These are phyloP conservation scores for Panus rudis DNA, from an alignment of 768 basidiomycete species.

Conservation along the genomic window DNA sequence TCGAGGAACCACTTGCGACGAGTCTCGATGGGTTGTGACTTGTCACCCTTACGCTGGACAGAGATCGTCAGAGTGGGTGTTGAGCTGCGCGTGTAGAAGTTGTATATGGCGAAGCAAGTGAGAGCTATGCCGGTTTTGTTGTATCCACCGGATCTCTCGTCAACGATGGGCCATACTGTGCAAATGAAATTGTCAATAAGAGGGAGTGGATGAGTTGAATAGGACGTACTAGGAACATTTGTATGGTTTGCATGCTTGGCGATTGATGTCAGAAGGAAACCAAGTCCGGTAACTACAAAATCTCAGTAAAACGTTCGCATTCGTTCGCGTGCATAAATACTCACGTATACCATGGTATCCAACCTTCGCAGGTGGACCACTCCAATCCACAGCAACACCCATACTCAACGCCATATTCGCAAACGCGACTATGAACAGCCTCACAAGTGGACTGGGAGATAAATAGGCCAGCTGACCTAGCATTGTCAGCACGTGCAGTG, in stretches of 20 bases:
- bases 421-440: constrained; percentile 49
- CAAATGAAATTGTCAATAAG: background rate
- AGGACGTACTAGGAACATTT: constrained; percentile 64
- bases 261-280: constrained; percentile 58
- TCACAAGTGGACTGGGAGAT: constrained; percentile 41
- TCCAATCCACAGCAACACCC: constrained; percentile 48
- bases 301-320: no score
- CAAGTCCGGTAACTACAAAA: constrained; percentile 53
- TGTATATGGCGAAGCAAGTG: constrained; percentile 50
- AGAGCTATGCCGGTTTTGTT: constrained; percentile 61
- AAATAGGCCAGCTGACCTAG: constrained; percentile 47
- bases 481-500: constrained; percentile 43
- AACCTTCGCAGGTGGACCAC: constrained; percentile 26
- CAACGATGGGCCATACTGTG: constrained; percentile 73
- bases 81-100: constrained; percentile 41
- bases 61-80: constrained; percentile 4
- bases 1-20: constrained; percentile 27
- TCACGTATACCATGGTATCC: constrained; percentile 43
- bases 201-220: background rate
- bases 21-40: background rate
- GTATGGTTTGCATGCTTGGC: constrained; percentile 74
- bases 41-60: constrained; percentile 4
- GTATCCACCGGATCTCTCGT: constrained; percentile 57
- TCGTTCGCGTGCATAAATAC: constrained; percentile 17
- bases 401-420: constrained; percentile 47